Evolutionary conservation across 306 rosid species (phyloP), one percentile per base, ranked within the genome.

Genomic region (Datisca glomerata): DNA sequence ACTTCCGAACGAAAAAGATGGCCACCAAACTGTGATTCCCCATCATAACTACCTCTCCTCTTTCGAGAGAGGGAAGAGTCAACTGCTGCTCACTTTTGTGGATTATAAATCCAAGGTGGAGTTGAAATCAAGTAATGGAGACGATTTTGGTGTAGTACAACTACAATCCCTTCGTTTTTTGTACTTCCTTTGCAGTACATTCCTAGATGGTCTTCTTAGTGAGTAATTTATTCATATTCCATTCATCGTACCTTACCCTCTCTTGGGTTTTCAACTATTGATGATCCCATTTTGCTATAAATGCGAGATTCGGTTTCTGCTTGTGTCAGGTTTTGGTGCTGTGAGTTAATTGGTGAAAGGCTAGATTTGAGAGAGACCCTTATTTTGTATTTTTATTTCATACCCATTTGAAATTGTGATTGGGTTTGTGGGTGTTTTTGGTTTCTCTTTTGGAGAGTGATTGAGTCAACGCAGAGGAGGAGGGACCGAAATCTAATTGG

Each of bases 121-220:
- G 12, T 31, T 31, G 12, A 31, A 31, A 0, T 31, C 36, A 31
- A 31, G 9, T 31, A 31, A 31, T 31, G 36, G 36, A 5, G 4
- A 31, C n/a, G n/a, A 31, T 3, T 13, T 44, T 7, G 8, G 51
- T 69, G 74, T 36, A 70, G 69, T 70, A 70, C 82, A 70, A 55
- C 4, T 70, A 70, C 82, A 70, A 55, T 4, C 11, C 16, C 45
- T 41, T 22, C 4, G 2, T 0, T n/a, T n/a, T 20, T 34, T 25
- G 39, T 22, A 47, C 70, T 59, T 39, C 36, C 10, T 45, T 56
- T 70, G 78, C 53, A 63, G 75, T 75, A 67, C 79, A 64, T 37
- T 46, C 63, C 17, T 22, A 27, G 36, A 4, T 14, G 28, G 45
- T 31, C 29, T 21, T 54, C 43, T 20, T 21, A 21, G 36, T 14